Percentiles rank a stretch among this genome's conserved stretches.
These are phyloP conservation scores for Angophora floribunda DNA, from an alignment of 345 rosid species.

Conservation along the genomic window DNA sequence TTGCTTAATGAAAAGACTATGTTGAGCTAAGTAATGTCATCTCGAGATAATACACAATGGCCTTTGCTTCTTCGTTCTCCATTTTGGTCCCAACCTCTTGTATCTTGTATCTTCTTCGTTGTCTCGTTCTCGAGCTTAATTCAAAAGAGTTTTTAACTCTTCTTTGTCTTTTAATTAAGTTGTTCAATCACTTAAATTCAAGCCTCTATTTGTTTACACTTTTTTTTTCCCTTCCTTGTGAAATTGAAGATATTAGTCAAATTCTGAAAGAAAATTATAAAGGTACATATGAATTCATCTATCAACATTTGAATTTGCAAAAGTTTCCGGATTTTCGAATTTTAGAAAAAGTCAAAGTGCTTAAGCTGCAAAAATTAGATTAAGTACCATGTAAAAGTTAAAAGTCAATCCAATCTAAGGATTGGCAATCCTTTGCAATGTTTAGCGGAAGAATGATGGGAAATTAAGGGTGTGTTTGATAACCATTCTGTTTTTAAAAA, in stretches of 20 bases:
- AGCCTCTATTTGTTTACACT: not conserved
- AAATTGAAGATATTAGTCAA: not conserved
- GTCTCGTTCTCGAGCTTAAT: not conserved
- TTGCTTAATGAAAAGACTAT: accelerated
- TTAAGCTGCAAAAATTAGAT: not conserved
- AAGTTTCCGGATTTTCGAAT: not conserved
- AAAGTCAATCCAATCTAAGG: not conserved
- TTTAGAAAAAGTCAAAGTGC: not conserved
- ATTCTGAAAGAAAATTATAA: not conserved
- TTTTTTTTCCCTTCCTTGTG: not conserved
- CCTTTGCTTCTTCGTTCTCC: not conserved
- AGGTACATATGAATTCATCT: not conserved
- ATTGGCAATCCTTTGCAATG: not conserved
- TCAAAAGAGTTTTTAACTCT: not conserved
- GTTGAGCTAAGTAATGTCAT: not conserved
- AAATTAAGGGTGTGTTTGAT: not conserved
- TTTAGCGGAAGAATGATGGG: not conserved
- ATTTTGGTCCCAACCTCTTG: not conserved
- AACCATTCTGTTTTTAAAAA: too few species aligned
- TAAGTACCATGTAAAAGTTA: accelerated
- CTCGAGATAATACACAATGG: not conserved
- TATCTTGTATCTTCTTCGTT: not conserved
- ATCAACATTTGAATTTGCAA: not conserved
- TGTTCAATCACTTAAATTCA: not conserved
- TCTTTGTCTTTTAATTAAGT: too few species aligned